These are phyloP conservation scores for Phymatotrichopsis omnivora DNA, from an alignment of 2,329 filamentous ascomycete genomes.

Conservation along the genomic window DNA sequence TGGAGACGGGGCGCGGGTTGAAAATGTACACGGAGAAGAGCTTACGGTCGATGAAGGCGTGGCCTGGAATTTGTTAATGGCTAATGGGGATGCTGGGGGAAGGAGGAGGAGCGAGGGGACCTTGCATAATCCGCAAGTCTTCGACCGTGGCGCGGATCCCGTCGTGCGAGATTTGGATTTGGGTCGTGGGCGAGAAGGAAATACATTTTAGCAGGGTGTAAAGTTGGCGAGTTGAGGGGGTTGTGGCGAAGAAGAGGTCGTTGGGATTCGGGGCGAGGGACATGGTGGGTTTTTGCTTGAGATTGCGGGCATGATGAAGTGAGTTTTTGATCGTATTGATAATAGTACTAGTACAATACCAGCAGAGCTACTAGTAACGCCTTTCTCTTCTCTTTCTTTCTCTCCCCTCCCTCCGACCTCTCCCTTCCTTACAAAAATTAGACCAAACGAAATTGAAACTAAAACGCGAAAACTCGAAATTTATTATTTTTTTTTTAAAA, in stretches of 20 bases:
- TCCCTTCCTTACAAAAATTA: no score
- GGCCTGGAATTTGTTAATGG: conserved; percentile 39
- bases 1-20: conserved; percentile 42
- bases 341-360: conserved; percentile 3
- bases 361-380: not conserved
- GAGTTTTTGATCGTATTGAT: conserved; percentile 26
- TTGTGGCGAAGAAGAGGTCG: conserved; percentile 62
- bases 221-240: conserved; percentile 66
- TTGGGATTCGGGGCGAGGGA: conserved; percentile 28
- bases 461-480: not conserved
- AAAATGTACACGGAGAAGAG: conserved; percentile 81
- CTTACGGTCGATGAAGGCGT: conserved; percentile 75
- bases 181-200: conserved; percentile 46
- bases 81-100: conserved; percentile 16
- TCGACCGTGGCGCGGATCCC: conserved; percentile 82
- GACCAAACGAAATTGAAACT: no score
- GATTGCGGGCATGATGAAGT: conserved; percentile 35
- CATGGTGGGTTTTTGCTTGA: conserved; percentile 31
- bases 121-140: conserved; percentile 84
- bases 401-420: no score
- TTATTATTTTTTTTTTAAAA: no score
- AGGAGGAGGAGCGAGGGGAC: conserved; percentile 39
- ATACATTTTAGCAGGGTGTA: conserved; percentile 53
- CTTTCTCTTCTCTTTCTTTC: not conserved
- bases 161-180: conserved; percentile 69